Conservation (phyloP, 108 stramenopile genomes). For the Fragilaria radians region DNA sequence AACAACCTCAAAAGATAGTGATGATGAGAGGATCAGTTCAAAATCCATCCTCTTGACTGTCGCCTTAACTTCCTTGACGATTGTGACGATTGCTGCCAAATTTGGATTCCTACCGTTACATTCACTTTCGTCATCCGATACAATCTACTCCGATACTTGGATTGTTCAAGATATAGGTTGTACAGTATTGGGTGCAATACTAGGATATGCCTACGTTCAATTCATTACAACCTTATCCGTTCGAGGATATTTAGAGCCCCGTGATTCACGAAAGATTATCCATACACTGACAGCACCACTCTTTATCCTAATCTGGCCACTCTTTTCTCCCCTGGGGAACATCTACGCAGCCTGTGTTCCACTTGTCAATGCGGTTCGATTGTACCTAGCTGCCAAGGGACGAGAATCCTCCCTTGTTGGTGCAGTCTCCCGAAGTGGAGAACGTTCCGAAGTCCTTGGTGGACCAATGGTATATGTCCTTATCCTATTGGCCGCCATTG, state of each 20-base stretch:
- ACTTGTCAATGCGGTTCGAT: slow-evolving; percentile 36
- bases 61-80: too few species aligned
- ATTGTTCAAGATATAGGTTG: slow-evolving; percentile 40
- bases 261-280: slow-evolving; percentile 64
- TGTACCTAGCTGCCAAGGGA: slow-evolving; percentile 46
- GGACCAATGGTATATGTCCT: slow-evolving; percentile 79
- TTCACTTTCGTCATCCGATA: neutral
- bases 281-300: slow-evolving; percentile 71
- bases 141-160: slow-evolving; percentile 26
- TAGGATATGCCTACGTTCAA: slow-evolving; percentile 48
- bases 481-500: slow-evolving; percentile 42
- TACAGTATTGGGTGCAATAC: slow-evolving; percentile 34
- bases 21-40: too few species aligned
- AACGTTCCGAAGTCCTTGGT: slow-evolving; percentile 55
- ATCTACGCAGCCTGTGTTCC: slow-evolving; percentile 60
- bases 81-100: slow-evolving; percentile 7
- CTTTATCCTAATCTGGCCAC: slow-evolving; percentile 65
- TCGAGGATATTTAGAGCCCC: slow-evolving; percentile 28
- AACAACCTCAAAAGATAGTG: too few species aligned
- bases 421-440: slow-evolving; percentile 65
- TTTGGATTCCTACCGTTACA: slow-evolving; percentile 14
- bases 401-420: slow-evolving; percentile 46
- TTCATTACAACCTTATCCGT: slow-evolving; percentile 32
- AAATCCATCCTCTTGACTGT: too few species aligned
- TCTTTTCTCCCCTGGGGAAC: slow-evolving; percentile 68